Percentiles rank a stretch among this genome's conserved stretches.
These are phyloP conservation scores for Pichia exigua DNA, from an alignment of 805 yeast genomes.

Conservation along the genomic window DNA sequence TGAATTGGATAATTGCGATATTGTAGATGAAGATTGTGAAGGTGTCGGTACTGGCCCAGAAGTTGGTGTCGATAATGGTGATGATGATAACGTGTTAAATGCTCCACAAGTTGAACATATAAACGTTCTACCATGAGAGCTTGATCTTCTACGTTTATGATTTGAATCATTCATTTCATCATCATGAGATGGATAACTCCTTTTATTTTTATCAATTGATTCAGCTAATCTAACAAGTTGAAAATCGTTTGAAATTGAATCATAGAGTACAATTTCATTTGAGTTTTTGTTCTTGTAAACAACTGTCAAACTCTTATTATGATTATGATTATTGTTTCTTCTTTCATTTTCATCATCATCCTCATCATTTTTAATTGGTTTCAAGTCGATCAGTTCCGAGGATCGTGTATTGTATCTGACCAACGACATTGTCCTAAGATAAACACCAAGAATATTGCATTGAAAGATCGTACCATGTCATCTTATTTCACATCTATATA, in stretches of 20 bases:
- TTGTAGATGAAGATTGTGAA: not conserved
- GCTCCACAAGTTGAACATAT: constrained; percentile 24
- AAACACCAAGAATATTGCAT: not conserved
- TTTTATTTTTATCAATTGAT: not conserved
- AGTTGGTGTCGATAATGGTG: not conserved
- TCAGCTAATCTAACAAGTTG: constrained; percentile 16
- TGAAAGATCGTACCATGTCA: no score
- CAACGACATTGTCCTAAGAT: constrained; percentile 12
- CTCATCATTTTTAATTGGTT: constrained; percentile 5
- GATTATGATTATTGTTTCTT: no score
- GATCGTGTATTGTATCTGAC: constrained; percentile 12
- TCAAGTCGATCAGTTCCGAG: not conserved
- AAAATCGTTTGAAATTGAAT: constrained; percentile 21
- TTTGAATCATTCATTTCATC: not conserved
- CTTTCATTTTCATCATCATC: not conserved
- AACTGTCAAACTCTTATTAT: constrained; percentile 1
- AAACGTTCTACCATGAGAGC: constrained; percentile 3
- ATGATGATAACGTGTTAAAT: constrained; percentile 5
- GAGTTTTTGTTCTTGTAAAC: constrained; percentile 17
- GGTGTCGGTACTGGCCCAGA: not conserved
- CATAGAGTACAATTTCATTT: constrained; percentile 25
- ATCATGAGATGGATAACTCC: not conserved
- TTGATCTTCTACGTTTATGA: not conserved
- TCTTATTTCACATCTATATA: no score
- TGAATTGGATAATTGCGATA: not conserved